Evolutionary conservation across 768 basidiomycete genomes (phyloP).

Genomic region (Russula foetens): DNA sequence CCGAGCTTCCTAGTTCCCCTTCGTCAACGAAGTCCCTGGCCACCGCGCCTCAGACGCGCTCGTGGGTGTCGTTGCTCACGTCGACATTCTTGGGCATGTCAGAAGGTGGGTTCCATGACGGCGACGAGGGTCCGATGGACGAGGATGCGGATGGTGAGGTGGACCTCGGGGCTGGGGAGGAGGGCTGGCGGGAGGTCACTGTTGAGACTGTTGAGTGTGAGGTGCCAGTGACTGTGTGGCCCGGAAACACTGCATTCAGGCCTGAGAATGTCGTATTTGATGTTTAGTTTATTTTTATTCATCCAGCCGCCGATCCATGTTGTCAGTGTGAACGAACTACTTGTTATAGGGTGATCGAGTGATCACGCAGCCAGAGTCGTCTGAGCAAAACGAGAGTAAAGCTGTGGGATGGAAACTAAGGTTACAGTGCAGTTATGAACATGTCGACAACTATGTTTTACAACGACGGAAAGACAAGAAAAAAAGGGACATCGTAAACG

Average conservation of each 20-base stretch:
- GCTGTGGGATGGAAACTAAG: neutral
- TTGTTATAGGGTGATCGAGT: neutral
- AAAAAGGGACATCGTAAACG: neutral
- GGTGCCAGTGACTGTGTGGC: constrained; percentile 82
- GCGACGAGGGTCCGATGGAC: constrained; percentile 36
- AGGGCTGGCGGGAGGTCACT: constrained; percentile 55
- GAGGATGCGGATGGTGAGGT: constrained; percentile 21
- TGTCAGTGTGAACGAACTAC: neutral
- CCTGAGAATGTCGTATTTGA: constrained; percentile 73
- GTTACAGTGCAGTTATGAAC: constrained; percentile 8
- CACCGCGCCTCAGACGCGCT: constrained; percentile 22
- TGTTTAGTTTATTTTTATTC: constrained; percentile 32
- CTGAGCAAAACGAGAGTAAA: neutral
- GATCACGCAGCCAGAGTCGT: neutral
- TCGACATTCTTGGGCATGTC: constrained; percentile 32
- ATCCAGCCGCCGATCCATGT: neutral
- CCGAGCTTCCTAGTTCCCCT: neutral
- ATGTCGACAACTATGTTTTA: constrained; percentile 2
- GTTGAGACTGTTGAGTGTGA: constrained; percentile 93
- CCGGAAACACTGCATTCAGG: constrained; percentile 83
- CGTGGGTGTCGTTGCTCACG: constrained; percentile 38
- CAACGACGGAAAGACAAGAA: neutral
- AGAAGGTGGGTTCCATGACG: constrained; percentile 52
- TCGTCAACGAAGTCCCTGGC: neutral
- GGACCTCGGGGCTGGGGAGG: constrained; percentile 27